Conservation (phyloP, 345 rosid genomes). For the Eucalyptus viminalis region DNA sequence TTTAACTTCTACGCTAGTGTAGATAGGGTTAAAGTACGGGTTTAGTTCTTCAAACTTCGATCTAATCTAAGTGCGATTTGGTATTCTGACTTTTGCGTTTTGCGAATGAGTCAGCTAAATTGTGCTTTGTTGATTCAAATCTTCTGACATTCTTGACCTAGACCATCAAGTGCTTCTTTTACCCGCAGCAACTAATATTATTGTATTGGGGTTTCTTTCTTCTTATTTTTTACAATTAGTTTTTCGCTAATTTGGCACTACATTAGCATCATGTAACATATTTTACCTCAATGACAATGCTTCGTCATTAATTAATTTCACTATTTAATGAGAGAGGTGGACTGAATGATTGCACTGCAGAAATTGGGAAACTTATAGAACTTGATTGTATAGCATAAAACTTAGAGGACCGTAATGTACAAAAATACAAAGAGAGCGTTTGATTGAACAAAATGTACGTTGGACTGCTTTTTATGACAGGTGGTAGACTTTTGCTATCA, state of each 20-base stretch:
- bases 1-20: background rate
- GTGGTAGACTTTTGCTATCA: background rate
- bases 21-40: background rate
- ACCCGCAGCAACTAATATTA: background rate
- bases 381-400: background rate
- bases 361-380: background rate
- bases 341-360: background rate
- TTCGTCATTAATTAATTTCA: background rate
- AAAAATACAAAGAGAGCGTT: background rate
- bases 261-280: background rate
- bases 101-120: background rate
- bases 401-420: background rate
- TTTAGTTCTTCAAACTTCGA: background rate
- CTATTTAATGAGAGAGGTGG: background rate
- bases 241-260: background rate
- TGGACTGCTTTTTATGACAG: background rate
- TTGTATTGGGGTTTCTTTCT: background rate
- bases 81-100: background rate
- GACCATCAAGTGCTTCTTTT: background rate
- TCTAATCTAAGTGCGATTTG: background rate
- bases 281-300: background rate
- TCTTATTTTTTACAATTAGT: background rate
- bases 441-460: background rate
- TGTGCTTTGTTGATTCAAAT: background rate
- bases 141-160: background rate